These are phyloP conservation scores for Raddia distichophylla DNA, from an alignment of 176 grass and related monocot species.

Conservation along the genomic window DNA sequence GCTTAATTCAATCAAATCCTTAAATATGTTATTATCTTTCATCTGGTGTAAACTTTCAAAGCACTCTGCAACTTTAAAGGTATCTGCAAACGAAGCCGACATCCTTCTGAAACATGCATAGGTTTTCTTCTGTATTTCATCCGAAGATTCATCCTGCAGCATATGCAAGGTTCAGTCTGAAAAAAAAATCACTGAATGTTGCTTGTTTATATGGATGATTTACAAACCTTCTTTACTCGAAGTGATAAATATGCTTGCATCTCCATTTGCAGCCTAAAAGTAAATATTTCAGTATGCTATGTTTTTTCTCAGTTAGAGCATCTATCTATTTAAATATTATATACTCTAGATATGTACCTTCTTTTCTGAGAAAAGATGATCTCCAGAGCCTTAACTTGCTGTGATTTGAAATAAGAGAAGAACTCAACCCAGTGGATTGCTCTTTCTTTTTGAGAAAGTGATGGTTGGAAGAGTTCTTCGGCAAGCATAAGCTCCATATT, in stretches of 20 bases:
- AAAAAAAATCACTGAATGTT: slow-evolving; percentile 26
- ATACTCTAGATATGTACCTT: slow-evolving; percentile 54
- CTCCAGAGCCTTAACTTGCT: slow-evolving; percentile 78
- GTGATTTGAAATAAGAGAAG: slow-evolving; percentile 73
- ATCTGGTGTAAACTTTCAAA: slow-evolving; percentile 84
- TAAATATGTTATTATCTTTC: slow-evolving; percentile 97
- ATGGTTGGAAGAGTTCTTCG: slow-evolving; percentile 81
- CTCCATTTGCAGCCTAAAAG: slow-evolving; percentile 81
- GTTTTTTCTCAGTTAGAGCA: neutral
- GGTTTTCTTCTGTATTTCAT: slow-evolving; percentile 64
- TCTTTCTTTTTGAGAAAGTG: slow-evolving; percentile 86
- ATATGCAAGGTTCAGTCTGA: slow-evolving; percentile 34
- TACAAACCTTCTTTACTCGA: slow-evolving; percentile 69
- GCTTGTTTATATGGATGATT: slow-evolving; percentile 27
- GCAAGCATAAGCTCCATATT: slow-evolving; percentile 77
- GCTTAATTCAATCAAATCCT: slow-evolving; percentile 66
- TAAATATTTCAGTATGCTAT: slow-evolving; percentile 16
- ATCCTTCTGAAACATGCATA: slow-evolving; percentile 70
- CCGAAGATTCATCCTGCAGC: slow-evolving; percentile 68
- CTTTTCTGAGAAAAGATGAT: slow-evolving; percentile 80
- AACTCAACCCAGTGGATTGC: slow-evolving; percentile 84
- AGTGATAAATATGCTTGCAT: slow-evolving; percentile 82
- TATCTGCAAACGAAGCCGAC: slow-evolving; percentile 63
- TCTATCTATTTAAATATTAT: slow-evolving; percentile 7
- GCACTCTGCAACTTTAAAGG: slow-evolving; percentile 72